Base-by-base conservation (phyloP, 805 yeast species). In the Sungouiella blattae region DNA sequence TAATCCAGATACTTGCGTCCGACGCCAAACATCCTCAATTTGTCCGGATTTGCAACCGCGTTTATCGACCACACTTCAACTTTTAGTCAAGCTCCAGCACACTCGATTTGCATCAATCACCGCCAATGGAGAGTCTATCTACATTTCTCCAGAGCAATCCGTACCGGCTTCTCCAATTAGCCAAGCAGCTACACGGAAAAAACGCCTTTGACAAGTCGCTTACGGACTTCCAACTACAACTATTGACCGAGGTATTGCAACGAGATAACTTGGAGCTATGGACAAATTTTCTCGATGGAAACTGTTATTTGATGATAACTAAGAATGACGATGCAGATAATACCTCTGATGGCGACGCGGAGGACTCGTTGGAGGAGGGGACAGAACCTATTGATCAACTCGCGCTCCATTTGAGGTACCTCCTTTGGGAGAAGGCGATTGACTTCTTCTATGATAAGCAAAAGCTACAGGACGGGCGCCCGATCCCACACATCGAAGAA, bases 341-440 rank as follows among this genome's bases (percentile, higher is more conserved):
- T 20, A 20, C 22, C 6, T n/a, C n/a, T n/a, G n/a, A n/a, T n/a
- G 44, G 39, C 16, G 29, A 40, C 20, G 56, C 56, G 11, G n/a
- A n/a, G n/a, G 62, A 57, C 13, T 62, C 64, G 33, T 39, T 72
- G 60, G 54, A 73, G 63, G 82, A 54, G 62, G 78, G 57, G 43
- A 18, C 43, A 11, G 51, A 47, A 14, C 57, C 66, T 17, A 41
- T 62, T 15, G 52, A 53, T 26, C 37, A 55, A 32, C 44, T 83
- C 27, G 81, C 87, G 5, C 62, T 83, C 31, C 83, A 77, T 42
- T 59, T 83, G 15, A 64, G 91, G 43, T 83, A 81, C 46, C 69
- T 83, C 9, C 60, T 84, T 16, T 84, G 86, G 77, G 89, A 83
- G 48, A 78, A 75, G 52, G 88, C 83, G 14, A 68, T 78, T 7